phyloP scores from a whole-genome alignment of 345 rosid genomes.

The Pistacia integerrima region DNA sequence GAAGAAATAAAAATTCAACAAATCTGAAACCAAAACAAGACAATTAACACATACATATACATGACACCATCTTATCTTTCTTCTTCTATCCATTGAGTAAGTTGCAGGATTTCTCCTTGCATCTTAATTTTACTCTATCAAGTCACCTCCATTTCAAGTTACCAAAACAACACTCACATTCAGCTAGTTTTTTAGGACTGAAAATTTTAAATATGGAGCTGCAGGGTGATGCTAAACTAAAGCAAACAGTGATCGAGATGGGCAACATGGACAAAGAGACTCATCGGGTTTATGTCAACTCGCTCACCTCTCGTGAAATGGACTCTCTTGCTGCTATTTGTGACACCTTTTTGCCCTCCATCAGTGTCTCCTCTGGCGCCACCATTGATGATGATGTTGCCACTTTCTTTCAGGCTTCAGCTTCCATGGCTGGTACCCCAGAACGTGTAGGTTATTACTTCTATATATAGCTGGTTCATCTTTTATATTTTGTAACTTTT shows the following conservation, averaged over 20 bases:
- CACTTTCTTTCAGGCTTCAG: conserved; percentile 50
- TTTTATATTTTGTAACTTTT: too few species aligned
- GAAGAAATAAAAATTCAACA: conserved; percentile 24
- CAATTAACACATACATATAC: neutral
- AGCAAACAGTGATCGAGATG: conserved; percentile 19
- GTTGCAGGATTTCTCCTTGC: conserved; percentile 23
- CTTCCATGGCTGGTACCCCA: conserved; percentile 76
- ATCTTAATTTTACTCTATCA: neutral
- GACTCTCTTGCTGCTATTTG: conserved; percentile 69
- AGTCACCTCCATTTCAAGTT: neutral
- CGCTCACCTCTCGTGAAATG: conserved; percentile 58
- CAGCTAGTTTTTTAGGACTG: neutral
- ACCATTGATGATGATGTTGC: conserved; percentile 17
- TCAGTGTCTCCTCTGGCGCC: conserved; percentile 16
- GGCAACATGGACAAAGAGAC: conserved; percentile 5
- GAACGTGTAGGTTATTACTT: conserved; percentile 44
- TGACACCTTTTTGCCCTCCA: conserved; percentile 67
- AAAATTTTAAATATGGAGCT: neutral
- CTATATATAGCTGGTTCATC: too few species aligned
- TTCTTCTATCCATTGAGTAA: conserved; percentile 29
- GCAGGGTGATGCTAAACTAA: neutral
- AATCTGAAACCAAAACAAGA: conserved; percentile 9
- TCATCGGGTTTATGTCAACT: conserved; percentile 32
- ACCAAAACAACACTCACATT: too few species aligned
- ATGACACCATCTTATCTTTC: neutral